Base-by-base conservation (phyloP, 805 yeast genomes). In the Candida endomychidarum region DNA sequence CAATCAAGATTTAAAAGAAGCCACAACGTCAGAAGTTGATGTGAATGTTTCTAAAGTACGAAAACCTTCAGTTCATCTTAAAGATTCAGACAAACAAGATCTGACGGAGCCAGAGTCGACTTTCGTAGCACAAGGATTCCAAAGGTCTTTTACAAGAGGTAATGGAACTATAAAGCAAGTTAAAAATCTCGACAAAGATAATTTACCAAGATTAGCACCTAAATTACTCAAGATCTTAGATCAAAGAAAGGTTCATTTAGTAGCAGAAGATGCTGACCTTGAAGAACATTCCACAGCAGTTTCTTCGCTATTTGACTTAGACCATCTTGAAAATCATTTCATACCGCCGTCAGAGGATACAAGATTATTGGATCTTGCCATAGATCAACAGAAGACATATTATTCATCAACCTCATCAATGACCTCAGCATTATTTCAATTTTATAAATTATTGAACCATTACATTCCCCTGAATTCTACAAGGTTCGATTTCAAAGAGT, bases 331-430 rank as follows among this genome's bases (percentile, higher is more conserved):
- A 19, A 61, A 78, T 1, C 61, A 65, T 3, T 90, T 82, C 51
- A 73, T 80, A 7, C 74, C 87, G 0, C 81, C 95, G 0, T 77
- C 86, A 3, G 77, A 77, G 51, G 96, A 91, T 63, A 45, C 54
- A 9, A 53, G 53, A 0, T 65, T 91, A 34, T 51, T 75, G 1
- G 38, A 65, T 4, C 57, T 83, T 8, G 81, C 91, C 0, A 48
- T 51, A 14, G 42, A 47, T 33, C 48, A 42, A 36, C 51, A 49
- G 29, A 67, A 51, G 56, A 59, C 54, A 41, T 91, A 72, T 55
- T 77, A 75, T 42, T 85, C 95, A 2, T 88, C 96, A 1, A 89
- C 98, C 0, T 85, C 95, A 14, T 85, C 96, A 1, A 75, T 91
- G 86, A 90, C 98, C 0, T 72, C 81, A 1, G 62, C 81, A 0